Percentiles rank a stretch among this genome's conserved stretches.
These are phyloP conservation scores for Umbelopsis sp. DNA, from an alignment of 371 early-diverging fungal genomes.

Conservation along the genomic window DNA sequence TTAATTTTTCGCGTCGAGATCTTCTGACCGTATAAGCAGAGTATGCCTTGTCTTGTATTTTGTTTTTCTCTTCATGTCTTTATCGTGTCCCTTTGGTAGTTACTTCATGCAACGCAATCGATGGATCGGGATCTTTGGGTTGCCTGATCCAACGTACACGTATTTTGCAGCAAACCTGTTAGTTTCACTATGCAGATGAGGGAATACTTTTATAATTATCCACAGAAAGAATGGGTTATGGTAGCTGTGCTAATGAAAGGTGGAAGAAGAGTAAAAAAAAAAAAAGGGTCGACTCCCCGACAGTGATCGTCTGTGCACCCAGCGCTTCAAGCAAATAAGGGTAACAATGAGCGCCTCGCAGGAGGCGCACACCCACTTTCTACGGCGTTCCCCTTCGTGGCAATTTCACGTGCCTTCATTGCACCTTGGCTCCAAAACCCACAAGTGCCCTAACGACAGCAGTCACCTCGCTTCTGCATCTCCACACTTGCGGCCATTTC, in stretches of 20 bases:
- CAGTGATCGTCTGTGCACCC: neutral
- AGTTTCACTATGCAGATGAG: constrained; percentile 7
- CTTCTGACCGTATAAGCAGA: neutral
- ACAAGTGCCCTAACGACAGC: neutral
- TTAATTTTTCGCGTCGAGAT: constrained; percentile 4
- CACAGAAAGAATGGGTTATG: neutral
- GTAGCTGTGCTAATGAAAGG: neutral
- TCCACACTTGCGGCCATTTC: neutral
- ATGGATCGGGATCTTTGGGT: neutral
- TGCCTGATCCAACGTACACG: neutral
- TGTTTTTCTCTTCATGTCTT: neutral
- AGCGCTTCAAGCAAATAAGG: constrained; percentile 4
- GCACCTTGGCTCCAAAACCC: neutral
- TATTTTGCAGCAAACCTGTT: constrained; percentile 7
- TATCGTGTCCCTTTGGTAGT: neutral
- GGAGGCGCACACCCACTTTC: neutral
- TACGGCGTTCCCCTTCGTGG: neutral
- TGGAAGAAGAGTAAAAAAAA: neutral
- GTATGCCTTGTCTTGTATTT: neutral
- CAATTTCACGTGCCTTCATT: constrained; percentile 14
- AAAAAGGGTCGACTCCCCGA: neutral
- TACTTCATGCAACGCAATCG: neutral
- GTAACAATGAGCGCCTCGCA: constrained; percentile 4
- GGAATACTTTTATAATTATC: neutral
- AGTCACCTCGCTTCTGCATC: neutral